Percentiles rank a stretch among this genome's conserved stretches.
Evolutionary conservation across 2,329 filamentous ascomycete species (phyloP).

Genomic region (Colletotrichum eleusines): DNA sequence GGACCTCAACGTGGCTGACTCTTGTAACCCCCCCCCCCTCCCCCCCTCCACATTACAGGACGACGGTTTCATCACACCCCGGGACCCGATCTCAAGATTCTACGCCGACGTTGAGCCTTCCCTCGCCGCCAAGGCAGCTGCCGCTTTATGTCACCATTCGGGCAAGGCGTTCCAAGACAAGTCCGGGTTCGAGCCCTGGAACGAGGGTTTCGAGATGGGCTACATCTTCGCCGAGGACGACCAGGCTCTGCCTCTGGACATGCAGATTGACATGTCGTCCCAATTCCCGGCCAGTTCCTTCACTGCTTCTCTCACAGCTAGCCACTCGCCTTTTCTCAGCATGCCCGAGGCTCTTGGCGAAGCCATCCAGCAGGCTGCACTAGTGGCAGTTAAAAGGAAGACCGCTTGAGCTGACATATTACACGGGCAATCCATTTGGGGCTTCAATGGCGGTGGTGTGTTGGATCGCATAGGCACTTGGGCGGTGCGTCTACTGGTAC

Average conservation of each 20-base stretch:
- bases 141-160: slow-evolving; percentile 15
- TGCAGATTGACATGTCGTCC: slow-evolving; percentile 45
- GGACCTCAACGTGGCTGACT: slow-evolving; percentile 13
- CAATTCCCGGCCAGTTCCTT: slow-evolving; percentile 45
- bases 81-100: slow-evolving; percentile 36
- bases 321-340: slow-evolving; percentile 33
- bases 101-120: slow-evolving; percentile 44
- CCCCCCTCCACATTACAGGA: slow-evolving; percentile 22
- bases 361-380: slow-evolving; percentile 9
- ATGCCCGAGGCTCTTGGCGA: slow-evolving; percentile 24
- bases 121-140: slow-evolving; percentile 35
- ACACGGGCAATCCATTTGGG: neutral
- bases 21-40: too few relatives aligned
- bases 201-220: slow-evolving; percentile 45
- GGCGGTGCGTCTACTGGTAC: too few relatives aligned
- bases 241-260: slow-evolving; percentile 41
- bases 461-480: neutral
- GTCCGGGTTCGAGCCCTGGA: slow-evolving; percentile 46
- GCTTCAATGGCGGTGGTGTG: neutral
- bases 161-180: slow-evolving; percentile 42
- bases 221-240: slow-evolving; percentile 46
- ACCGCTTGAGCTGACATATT: neutral
- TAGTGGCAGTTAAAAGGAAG: slow-evolving; percentile 15
- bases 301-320: slow-evolving; percentile 14
- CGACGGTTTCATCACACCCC: slow-evolving; percentile 14